Evolutionary conservation across 2,329 filamentous ascomycete genomes (phyloP).

Genomic region (Sporothrix luriei): DNA sequence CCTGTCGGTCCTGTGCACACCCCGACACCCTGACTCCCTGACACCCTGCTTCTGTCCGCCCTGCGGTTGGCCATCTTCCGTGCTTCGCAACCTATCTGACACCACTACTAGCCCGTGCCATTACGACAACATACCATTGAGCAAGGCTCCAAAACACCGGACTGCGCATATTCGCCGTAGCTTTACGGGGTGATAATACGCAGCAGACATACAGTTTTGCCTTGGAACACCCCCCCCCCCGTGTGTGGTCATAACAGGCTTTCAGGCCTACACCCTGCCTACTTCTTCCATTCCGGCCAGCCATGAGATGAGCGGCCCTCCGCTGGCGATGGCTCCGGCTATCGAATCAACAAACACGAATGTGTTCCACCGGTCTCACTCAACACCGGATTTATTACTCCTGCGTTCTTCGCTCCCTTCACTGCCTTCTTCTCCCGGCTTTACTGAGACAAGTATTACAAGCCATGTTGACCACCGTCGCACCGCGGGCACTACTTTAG

Average conservation of each 20-base stretch:
- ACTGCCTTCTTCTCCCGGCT: slow-evolving; percentile 19
- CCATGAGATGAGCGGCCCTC: slow-evolving; percentile 51
- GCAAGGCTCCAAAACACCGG: slow-evolving; percentile 30
- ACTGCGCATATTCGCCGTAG: slow-evolving; percentile 19
- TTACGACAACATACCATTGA: slow-evolving; percentile 25
- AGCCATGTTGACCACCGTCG: slow-evolving; percentile 28
- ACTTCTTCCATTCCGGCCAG: slow-evolving; percentile 37
- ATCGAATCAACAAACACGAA: slow-evolving; percentile 43
- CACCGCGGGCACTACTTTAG: slow-evolving; percentile 30
- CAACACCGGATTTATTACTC: slow-evolving; percentile 41
- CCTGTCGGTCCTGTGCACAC: slow-evolving; percentile 14
- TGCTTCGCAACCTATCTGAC: slow-evolving; percentile 30
- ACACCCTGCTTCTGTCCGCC: slow-evolving; percentile 14
- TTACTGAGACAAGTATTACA: slow-evolving; percentile 18
- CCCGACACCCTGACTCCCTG: too few species aligned
- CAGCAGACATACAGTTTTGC: neutral
- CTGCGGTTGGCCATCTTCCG: slow-evolving; percentile 30
- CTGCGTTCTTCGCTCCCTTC: slow-evolving; percentile 36
- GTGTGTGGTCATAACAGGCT: slow-evolving; percentile 7
- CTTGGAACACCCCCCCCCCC: slow-evolving; percentile 11
- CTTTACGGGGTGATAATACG: neutral
- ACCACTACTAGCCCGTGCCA: slow-evolving; percentile 27
- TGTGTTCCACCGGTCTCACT: slow-evolving; percentile 44
- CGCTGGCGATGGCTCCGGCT: slow-evolving; percentile 48
- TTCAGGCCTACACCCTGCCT: slow-evolving; percentile 23